A percentile compares a stretch with the other conserved stretches of the same genome.
Conservation (phyloP, 371 early-diverging fungal genomes). For the Syncephalastrum sp. region DNA sequence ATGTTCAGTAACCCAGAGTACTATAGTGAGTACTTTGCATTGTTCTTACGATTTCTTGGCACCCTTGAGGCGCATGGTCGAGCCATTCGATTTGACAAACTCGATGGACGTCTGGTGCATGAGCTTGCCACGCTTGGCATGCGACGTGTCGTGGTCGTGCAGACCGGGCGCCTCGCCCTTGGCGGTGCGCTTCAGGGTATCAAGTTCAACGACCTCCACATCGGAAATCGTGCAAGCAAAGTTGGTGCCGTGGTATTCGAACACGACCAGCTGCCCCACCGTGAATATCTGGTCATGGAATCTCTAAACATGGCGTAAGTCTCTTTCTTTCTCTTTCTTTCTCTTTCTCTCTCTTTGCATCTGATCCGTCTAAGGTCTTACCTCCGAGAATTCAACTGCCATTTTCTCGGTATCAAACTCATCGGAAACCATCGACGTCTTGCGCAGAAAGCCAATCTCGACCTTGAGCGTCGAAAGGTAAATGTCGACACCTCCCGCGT, state of each 20-base stretch:
- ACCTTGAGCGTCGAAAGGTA: constrained; percentile 73
- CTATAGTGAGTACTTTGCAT: not conserved
- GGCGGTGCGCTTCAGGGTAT: constrained; percentile 44
- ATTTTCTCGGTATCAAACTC: constrained; percentile 76
- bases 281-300: constrained; percentile 81
- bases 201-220: constrained; percentile 65
- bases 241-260: constrained; percentile 83
- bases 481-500: constrained; percentile 53
- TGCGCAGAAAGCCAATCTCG: constrained; percentile 65
- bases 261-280: constrained; percentile 67
- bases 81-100: constrained; percentile 70
- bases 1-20: not conserved
- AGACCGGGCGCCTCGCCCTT: constrained; percentile 43
- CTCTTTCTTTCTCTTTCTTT: not conserved
- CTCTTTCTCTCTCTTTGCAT: not conserved
- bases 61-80: constrained; percentile 76
- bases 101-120: constrained; percentile 69
- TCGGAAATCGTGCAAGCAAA: constrained; percentile 57
- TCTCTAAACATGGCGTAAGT: constrained; percentile 19
- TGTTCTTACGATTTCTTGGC: constrained; percentile 54
- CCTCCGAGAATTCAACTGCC: constrained; percentile 62
- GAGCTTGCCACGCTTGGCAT: constrained; percentile 66
- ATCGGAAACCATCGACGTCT: constrained; percentile 54
- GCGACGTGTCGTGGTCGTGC: constrained; percentile 11
- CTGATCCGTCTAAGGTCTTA: constrained; percentile 21